Percentiles rank a stretch among this genome's conserved stretches.
phyloP scores from a whole-genome alignment of 73 alveolate species.

The Durusdinium trenchii region DNA sequence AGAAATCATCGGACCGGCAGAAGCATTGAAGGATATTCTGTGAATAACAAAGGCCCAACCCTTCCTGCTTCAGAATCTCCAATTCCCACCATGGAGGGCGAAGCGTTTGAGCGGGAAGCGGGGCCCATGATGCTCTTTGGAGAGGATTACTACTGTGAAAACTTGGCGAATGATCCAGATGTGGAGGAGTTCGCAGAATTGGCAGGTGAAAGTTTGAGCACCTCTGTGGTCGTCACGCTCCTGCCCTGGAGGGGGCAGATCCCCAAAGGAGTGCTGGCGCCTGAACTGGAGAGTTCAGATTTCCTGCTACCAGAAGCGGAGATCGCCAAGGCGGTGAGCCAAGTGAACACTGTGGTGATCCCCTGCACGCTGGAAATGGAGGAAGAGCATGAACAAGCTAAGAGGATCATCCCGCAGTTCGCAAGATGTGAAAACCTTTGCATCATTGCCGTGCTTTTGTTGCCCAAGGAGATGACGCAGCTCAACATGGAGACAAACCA shows the following conservation, averaged over 20 bases:
- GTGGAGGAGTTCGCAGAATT: constrained; percentile 92
- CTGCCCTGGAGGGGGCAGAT: constrained; percentile 38
- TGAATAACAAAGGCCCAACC: no score
- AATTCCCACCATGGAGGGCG: no score
- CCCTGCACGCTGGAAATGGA: constrained; percentile 49
- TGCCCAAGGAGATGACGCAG: constrained; percentile 25
- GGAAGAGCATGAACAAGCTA: constrained; percentile 54
- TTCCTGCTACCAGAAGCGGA: constrained; percentile 1
- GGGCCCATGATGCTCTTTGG: no score
- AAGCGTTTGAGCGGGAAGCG: no score
- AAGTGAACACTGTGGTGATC: constrained; percentile 48
- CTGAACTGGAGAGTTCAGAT: neutral
- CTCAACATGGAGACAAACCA: constrained; percentile 47
- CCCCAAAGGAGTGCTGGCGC: constrained; percentile 35
- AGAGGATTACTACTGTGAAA: constrained; percentile 56
- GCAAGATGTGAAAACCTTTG: no score
- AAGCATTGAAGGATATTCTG: no score
- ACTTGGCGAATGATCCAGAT: constrained; percentile 66
- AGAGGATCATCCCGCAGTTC: neutral
- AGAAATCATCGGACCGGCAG: no score
- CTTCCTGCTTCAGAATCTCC: no score
- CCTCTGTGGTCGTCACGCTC: constrained; percentile 42
- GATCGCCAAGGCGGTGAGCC: constrained; percentile 21
- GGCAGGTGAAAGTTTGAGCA: constrained; percentile 32
- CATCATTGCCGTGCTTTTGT: constrained; percentile 19